These are phyloP conservation scores for Botrytis hyacinthi DNA, from an alignment of 2,329 filamentous ascomycete species.

Conservation along the genomic window DNA sequence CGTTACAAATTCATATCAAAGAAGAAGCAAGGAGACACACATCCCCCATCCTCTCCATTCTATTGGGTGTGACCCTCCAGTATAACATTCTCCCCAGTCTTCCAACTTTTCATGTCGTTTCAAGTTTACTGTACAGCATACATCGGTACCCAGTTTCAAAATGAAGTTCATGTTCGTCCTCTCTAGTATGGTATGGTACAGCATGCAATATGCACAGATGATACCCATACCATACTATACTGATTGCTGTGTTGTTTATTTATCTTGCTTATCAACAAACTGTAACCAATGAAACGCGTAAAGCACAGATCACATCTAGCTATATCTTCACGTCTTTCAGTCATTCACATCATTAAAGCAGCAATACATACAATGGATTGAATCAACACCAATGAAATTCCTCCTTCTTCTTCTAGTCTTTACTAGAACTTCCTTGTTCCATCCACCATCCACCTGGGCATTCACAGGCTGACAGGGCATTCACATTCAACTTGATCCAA, in stretches of 20 bases:
- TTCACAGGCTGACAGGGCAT: not conserved
- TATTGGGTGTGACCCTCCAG: not conserved
- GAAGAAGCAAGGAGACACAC: not conserved
- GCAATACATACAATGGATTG: not conserved
- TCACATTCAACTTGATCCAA: not conserved
- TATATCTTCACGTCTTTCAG: not conserved
- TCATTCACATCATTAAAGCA: not conserved
- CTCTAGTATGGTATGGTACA: not conserved
- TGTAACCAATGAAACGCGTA: not conserved
- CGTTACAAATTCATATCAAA: not conserved
- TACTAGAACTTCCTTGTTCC: not conserved
- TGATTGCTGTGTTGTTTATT: not conserved
- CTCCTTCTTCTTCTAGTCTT: not conserved
- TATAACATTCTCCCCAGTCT: not conserved
- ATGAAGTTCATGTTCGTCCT: not conserved
- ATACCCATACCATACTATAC: not conserved
- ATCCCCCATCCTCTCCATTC: not conserved
- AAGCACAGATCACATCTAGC: not conserved
- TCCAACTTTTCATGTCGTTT: not conserved
- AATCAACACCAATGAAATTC: not conserved
- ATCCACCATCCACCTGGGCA: not conserved
- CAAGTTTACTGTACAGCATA: not conserved
- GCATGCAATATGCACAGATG: no score
- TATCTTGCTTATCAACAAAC: not conserved
- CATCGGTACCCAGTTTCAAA: not conserved